Conservation (phyloP, 2,329 filamentous ascomycete species). For the Cercospora zeina region DNA sequence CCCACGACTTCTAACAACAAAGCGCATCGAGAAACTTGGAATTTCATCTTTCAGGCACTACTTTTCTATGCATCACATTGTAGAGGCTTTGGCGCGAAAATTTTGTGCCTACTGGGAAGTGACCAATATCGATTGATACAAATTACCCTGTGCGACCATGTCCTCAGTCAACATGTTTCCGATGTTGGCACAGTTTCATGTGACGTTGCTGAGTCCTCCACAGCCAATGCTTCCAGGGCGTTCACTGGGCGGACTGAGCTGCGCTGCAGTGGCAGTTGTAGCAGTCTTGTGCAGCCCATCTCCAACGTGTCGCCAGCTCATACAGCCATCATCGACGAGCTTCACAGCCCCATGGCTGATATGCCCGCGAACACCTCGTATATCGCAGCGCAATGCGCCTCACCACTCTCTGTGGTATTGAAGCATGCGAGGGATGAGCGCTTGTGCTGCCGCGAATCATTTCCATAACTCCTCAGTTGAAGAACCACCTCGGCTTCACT, state of each 20-base stretch:
- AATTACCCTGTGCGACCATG: background rate
- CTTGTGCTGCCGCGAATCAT: background rate
- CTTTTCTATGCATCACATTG: background rate
- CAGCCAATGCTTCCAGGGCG: background rate
- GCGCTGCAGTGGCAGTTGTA: background rate
- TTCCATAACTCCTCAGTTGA: background rate
- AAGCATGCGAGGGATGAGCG: background rate
- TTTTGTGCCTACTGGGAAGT: background rate
- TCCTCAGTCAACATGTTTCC: background rate
- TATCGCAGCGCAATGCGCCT: background rate
- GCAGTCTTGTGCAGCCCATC: background rate
- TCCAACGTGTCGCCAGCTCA: background rate
- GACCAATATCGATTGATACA: background rate
- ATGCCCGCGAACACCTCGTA: background rate
- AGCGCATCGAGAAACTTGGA: background rate
- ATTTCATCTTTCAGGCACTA: background rate
- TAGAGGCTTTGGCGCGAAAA: background rate
- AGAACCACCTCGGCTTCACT: background rate
- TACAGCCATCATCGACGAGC: background rate
- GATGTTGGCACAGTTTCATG: background rate
- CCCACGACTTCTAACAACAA: background rate
- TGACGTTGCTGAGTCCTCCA: background rate
- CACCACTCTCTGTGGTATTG: background rate
- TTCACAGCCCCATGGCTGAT: background rate
- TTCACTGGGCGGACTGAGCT: background rate